Base-by-base conservation (phyloP, 2,329 filamentous ascomycete species). In the Lecanoromycetidae sp. region DNA sequence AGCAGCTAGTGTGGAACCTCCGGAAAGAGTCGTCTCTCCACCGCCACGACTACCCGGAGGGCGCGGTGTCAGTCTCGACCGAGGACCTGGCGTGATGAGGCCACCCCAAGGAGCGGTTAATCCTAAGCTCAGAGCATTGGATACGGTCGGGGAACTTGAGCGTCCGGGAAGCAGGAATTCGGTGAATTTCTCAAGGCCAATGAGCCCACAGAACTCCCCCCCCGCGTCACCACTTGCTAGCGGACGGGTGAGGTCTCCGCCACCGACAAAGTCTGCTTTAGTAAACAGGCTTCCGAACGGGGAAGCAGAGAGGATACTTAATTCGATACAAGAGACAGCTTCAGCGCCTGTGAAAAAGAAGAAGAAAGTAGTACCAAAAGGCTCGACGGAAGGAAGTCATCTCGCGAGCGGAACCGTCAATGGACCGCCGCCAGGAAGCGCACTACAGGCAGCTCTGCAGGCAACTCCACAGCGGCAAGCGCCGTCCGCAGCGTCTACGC, bases 1-100 rank as follows among this genome's bases (percentile, higher is more conserved):
- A 12, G 63, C 74, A 8, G 63, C 68, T 19, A 80, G 75, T 55
- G 56, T 74, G 34, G 74, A 75, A 33, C 68, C 72, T 5, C 60
- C 65, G 2, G 60, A 62, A 51, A 71, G 72, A 48, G 65, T 68
- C 4, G 63, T 58, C 13, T 71, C 70, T 23, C 66, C 71, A 3
- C 63, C 63, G 8, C 63, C 62, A 10, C 61, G 56, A 19, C 59
- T 62, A 55, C 51, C 61, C 15, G 58, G 57, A 23, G 61, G 61
- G 32, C 58, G 65, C 50, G 64, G 65, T 22, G 55, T 61, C 40
- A 68, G 66, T 55, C 51, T 69, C 25, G 68, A 72, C 51, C 60
- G 62, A 48, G 63, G 60, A 46, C 59, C 57, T 34, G 60, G 59
- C 48, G 54, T 22, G 39, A 54, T 23, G 45, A 26, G 56, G 50